Evolutionary conservation across 2,329 filamentous ascomycete species (phyloP), one percentile per base, ranked within the genome.

Genomic region (Rhytidhysteron rufulum): DNA sequence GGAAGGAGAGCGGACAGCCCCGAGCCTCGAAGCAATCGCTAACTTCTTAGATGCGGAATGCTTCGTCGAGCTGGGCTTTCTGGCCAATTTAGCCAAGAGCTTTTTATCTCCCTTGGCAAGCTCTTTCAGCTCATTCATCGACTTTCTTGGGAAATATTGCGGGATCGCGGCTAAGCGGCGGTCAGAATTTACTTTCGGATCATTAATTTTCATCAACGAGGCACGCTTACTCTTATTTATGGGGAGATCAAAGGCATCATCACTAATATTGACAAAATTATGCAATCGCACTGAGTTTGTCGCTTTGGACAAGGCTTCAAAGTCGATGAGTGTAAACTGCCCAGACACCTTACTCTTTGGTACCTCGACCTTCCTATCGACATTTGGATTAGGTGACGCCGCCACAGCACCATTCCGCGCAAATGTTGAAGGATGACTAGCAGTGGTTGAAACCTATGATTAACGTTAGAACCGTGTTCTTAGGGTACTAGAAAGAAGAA

Each of bases 61-160:
- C 8, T 13, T 27, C 24, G 24, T 27, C 33, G 47, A 55, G 27
- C 47, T 46, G 17, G 51, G 44, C n/a, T 57, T 53, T 36, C 55
- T 64, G 16, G 57, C 53, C 20, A 58, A 21, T 39, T 25, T 54
- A 48, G 50, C 52, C 29, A 65, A 53, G 13, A 73, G 52, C 34
- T 61, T 65, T 20, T 63, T 62, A 43, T 72, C 69, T 32, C 65
- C 65, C 4, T 60, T 63, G 19, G 66, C 70, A 10, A 67, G 54
- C 39, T 58, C 65, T 41, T 67, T 67, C 32, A 74, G 49, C 29
- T 74, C 71, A 34, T 69, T 72, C 32, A 68, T 58, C 13, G 72
- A 74, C 38, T 67, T 67, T 20, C 72, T 63, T 25, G 64, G 55
- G 2, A 58, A 57, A 41, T 71, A 72, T 13, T 60, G 43, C 1